phyloP scores from a whole-genome alignment of 2,329 filamentous ascomycete species.

The Beauveria asiatica region DNA sequence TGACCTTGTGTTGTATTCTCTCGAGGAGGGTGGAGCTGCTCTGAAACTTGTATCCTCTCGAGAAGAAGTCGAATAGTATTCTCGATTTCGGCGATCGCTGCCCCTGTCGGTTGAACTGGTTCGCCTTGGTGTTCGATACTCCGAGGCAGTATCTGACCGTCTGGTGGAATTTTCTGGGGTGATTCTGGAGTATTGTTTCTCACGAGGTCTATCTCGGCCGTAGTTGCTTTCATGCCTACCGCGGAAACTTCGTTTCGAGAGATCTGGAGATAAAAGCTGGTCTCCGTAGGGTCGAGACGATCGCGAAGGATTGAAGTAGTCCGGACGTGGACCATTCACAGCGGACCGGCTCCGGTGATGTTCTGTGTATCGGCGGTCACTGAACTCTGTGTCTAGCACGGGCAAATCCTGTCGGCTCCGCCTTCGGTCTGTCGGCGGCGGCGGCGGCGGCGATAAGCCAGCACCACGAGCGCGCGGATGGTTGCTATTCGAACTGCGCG shows the following conservation, averaged over 20 bases:
- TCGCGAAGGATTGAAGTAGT: constrained; percentile 23
- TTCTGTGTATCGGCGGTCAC: constrained; percentile 19
- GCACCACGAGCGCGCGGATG: background rate
- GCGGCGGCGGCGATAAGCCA: constrained; percentile 13
- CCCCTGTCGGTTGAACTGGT: constrained; percentile 26
- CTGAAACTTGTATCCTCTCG: background rate
- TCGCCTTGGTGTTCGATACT: constrained; percentile 20
- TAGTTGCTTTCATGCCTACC: constrained; percentile 37
- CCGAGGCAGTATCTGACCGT: constrained; percentile 17
- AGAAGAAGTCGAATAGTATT: constrained; percentile 19
- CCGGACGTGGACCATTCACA: constrained; percentile 22
- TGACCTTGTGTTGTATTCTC: constrained; percentile 7
- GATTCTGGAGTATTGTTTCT: background rate
- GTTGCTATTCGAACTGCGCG: background rate
- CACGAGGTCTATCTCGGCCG: constrained; percentile 7
- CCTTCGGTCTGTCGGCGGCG: constrained; percentile 17
- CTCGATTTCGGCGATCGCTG: constrained; percentile 19
- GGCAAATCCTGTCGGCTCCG: constrained; percentile 33
- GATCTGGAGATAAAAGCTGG: constrained; percentile 32
- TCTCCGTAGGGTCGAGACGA: constrained; percentile 23
- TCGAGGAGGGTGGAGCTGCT: background rate
- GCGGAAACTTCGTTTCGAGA: constrained; percentile 31
- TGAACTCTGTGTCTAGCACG: constrained; percentile 34
- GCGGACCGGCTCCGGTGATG: constrained; percentile 30
- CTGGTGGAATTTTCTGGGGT: background rate